Conservation (phyloP, 768 basidiomycete genomes). For the Hebeloma cylindrosporum region DNA sequence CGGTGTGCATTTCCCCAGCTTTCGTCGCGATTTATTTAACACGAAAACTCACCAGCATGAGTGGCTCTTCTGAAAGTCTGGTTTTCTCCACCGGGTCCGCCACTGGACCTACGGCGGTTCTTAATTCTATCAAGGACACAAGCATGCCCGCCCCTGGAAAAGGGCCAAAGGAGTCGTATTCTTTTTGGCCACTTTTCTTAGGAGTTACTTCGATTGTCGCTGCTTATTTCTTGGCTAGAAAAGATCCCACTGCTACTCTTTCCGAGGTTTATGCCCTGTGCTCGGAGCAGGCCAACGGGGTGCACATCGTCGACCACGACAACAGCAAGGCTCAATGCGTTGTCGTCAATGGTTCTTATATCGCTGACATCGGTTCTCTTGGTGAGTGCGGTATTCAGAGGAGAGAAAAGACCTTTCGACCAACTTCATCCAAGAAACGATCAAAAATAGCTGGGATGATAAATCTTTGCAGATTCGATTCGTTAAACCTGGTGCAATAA, state of each 20-base stretch:
- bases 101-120: background rate
- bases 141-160: background rate
- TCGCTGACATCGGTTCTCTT: slow-evolving; percentile 55
- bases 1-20: too few relatives aligned
- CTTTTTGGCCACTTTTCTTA: slow-evolving; percentile 6
- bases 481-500: slow-evolving; percentile 54
- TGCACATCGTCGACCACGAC: slow-evolving; percentile 67
- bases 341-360: slow-evolving; percentile 49
- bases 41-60: too few relatives aligned
- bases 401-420: background rate
- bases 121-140: background rate
- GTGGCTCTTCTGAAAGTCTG: too few relatives aligned
- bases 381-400: slow-evolving; percentile 38
- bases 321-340: slow-evolving; percentile 61
- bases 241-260: background rate
- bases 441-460: slow-evolving; percentile 20
- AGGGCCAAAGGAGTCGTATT: too few relatives aligned
- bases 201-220: slow-evolving; percentile 1
- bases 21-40: too few relatives aligned
- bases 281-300: slow-evolving; percentile 45
- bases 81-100: too few relatives aligned
- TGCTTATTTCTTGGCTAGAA: slow-evolving; percentile 3
- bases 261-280: slow-evolving; percentile 56
- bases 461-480: slow-evolving; percentile 37
- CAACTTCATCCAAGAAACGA: slow-evolving; percentile 45